Evolutionary conservation across 768 basidiomycete species (phyloP).

Genomic region (Pleurotus pulmonarius): DNA sequence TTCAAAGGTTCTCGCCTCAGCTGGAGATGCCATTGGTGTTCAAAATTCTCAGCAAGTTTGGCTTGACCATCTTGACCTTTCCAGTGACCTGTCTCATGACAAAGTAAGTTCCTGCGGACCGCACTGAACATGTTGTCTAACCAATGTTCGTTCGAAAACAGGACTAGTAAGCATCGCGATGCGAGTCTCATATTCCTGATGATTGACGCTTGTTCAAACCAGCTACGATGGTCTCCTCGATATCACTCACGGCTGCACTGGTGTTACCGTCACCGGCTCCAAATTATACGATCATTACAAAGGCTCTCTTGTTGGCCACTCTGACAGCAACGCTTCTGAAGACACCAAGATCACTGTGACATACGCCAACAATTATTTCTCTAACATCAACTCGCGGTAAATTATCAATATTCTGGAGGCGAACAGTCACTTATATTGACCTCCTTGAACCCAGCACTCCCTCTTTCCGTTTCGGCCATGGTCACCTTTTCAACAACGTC

Average conservation of each 20-base stretch:
- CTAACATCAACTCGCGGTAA: constrained; percentile 28
- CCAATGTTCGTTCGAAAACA: background rate
- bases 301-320: constrained; percentile 39
- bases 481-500: constrained; percentile 44
- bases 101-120: constrained; percentile 15
- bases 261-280: constrained; percentile 37
- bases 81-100: constrained; percentile 40
- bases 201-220: background rate
- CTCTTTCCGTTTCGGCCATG: constrained; percentile 44
- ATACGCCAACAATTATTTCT: constrained; percentile 38
- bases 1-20: constrained; percentile 40
- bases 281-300: constrained; percentile 45
- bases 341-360: constrained; percentile 39
- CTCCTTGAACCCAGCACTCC: constrained; percentile 26
- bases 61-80: constrained; percentile 43
- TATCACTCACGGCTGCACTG: constrained; percentile 40
- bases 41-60: constrained; percentile 37
- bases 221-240: constrained; percentile 45
- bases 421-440: too few relatives aligned
- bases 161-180: constrained; percentile 24
- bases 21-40: constrained; percentile 43
- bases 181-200: background rate
- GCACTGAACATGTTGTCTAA: too few relatives aligned
- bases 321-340: constrained; percentile 35
- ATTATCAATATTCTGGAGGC: too few relatives aligned